Percentiles rank a stretch among this genome's conserved stretches.
These are phyloP conservation scores for Venturia aucupariae DNA, from an alignment of 2,329 filamentous ascomycete species.

Conservation along the genomic window DNA sequence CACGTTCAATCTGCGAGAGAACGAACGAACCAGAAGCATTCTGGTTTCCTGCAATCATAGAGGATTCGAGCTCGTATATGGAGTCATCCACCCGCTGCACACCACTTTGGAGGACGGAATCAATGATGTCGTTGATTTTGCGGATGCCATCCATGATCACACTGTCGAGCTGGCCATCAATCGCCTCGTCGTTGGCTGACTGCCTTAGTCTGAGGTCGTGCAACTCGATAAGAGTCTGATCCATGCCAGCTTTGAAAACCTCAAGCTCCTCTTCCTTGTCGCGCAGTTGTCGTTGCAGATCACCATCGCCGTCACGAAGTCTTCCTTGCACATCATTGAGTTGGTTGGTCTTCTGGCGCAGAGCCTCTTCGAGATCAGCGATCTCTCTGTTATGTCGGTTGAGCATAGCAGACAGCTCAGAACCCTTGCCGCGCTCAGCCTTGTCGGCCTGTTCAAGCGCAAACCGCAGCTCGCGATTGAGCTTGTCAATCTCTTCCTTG, in stretches of 20 bases:
- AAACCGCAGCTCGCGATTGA: slow-evolving; percentile 87
- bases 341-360: slow-evolving; percentile 75
- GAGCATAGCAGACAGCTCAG: slow-evolving; percentile 87
- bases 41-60: slow-evolving; percentile 97
- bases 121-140: slow-evolving; percentile 96
- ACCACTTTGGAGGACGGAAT: slow-evolving; percentile 88
- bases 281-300: slow-evolving; percentile 73
- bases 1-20: slow-evolving; percentile 94
- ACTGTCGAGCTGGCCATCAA: slow-evolving; percentile 86
- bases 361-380: slow-evolving; percentile 87
- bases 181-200: slow-evolving; percentile 61
- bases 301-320: slow-evolving; percentile 69
- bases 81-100: slow-evolving; percentile 93
- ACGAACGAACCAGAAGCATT: slow-evolving; percentile 93
- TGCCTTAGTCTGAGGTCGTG: slow-evolving; percentile 65
- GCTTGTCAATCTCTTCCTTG: slow-evolving; percentile 88
- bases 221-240: slow-evolving; percentile 85
- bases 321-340: slow-evolving; percentile 76
- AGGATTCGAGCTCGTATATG: slow-evolving; percentile 91
- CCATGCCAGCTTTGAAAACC: slow-evolving; percentile 96
- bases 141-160: slow-evolving; percentile 76
- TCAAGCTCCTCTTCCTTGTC: slow-evolving; percentile 98
- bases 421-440: slow-evolving; percentile 84
- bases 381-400: slow-evolving; percentile 96
- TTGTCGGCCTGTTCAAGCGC: slow-evolving; percentile 88